Evolutionary conservation across 306 rosid genomes (phyloP).

Genomic region (Arachis stenosperma): DNA sequence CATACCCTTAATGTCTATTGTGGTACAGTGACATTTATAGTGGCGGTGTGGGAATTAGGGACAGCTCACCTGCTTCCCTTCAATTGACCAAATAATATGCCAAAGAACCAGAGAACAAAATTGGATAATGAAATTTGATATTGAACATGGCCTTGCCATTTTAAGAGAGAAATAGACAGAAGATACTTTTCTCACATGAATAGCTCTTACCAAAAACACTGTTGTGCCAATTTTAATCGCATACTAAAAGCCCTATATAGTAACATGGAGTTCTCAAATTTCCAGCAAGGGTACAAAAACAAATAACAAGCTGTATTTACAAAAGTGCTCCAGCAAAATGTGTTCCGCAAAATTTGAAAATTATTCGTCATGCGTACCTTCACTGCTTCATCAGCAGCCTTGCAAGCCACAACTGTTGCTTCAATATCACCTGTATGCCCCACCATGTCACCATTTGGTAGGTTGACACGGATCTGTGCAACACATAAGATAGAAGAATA

Average conservation of each 20-base stretch:
- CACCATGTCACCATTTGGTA: conserved; percentile 97
- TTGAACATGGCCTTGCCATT: neutral
- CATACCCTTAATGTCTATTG: neutral
- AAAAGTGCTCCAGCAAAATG: neutral
- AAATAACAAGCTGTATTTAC: neutral
- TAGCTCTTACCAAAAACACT: conserved; percentile 4
- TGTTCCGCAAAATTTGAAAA: conserved; percentile 5
- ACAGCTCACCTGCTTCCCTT: neutral
- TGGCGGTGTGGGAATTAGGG: neutral
- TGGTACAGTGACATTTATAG: neutral
- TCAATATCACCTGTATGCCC: conserved; percentile 91
- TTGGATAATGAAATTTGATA: neutral
- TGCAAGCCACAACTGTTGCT: conserved; percentile 96
- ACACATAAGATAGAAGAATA: conserved; percentile 25
- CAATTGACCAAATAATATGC: conserved; percentile 5
- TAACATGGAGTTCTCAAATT: neutral
- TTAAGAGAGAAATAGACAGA: neutral
- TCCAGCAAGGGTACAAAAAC: neutral
- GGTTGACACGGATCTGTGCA: conserved; percentile 87
- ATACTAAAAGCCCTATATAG: neutral
- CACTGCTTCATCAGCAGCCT: conserved; percentile 95
- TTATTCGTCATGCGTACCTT: conserved; percentile 62
- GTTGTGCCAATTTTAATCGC: neutral
- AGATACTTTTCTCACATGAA: neutral
- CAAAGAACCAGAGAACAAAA: neutral